phyloP scores from a whole-genome alignment of 148 eudicot species.

The Mesembryanthemum crystallinum region DNA sequence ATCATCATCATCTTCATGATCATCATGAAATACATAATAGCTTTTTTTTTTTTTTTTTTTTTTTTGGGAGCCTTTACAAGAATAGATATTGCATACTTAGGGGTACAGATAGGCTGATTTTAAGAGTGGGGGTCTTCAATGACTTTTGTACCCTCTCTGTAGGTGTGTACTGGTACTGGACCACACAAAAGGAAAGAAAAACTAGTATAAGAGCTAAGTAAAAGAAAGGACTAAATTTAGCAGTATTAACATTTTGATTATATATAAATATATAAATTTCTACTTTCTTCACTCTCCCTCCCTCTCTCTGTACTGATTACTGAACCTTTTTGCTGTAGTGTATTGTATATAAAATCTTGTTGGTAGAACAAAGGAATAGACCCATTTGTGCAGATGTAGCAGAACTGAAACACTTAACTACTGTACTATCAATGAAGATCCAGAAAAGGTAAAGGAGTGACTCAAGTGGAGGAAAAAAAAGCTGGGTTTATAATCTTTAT shows the following conservation, averaged over 20 bases:
- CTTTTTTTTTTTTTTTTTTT: slow-evolving; percentile 25
- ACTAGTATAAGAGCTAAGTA: slow-evolving; percentile 20
- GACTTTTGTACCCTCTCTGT: slow-evolving; percentile 65
- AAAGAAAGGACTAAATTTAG: slow-evolving; percentile 22
- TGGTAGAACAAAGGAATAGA: slow-evolving; percentile 15
- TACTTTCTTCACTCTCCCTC: background rate
- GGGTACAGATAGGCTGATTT: slow-evolving; percentile 73
- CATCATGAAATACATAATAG: slow-evolving; percentile 33
- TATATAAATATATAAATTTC: slow-evolving; percentile 11
- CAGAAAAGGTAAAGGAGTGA: slow-evolving; percentile 32
- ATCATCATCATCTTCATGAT: slow-evolving; percentile 26
- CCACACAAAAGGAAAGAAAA: slow-evolving; percentile 52
- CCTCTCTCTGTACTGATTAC: background rate
- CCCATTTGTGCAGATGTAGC: slow-evolving; percentile 14
- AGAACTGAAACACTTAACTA: slow-evolving; percentile 20
- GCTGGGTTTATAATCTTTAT: slow-evolving; percentile 20
- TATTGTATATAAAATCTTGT: background rate
- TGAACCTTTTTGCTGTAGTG: background rate
- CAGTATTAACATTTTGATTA: slow-evolving; percentile 28
- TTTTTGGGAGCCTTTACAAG: slow-evolving; percentile 27
- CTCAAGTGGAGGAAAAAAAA: slow-evolving; percentile 30
- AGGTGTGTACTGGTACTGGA: slow-evolving; percentile 67
- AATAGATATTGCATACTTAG: slow-evolving; percentile 58
- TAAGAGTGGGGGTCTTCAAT: slow-evolving; percentile 54
- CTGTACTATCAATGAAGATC: slow-evolving; percentile 12